Percentiles rank a stretch among this genome's conserved stretches.
phyloP scores from a whole-genome alignment of 1,284 basidiomycete species.

The Marasmius fiardii region DNA sequence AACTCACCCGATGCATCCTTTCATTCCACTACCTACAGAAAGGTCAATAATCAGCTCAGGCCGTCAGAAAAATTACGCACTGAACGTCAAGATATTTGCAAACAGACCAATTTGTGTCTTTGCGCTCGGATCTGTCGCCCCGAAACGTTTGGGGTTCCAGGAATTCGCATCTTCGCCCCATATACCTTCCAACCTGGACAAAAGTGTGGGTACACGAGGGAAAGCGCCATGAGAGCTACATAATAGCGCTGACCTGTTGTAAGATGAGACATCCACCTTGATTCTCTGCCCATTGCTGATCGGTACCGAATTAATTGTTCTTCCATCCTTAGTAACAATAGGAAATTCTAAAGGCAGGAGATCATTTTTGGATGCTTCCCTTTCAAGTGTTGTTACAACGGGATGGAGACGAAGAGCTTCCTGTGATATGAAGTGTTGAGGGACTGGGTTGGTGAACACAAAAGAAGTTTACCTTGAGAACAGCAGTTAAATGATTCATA shows the following conservation, averaged over 20 bases:
- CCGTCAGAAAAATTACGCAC: background rate
- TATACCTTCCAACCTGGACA: no score
- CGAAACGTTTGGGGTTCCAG: no score
- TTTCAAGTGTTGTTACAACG: background rate
- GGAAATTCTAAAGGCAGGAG: background rate
- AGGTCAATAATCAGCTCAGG: background rate
- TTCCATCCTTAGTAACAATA: background rate
- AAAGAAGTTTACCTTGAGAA: conserved; percentile 15
- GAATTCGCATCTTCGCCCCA: no score
- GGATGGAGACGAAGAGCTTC: background rate
- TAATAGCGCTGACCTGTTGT: no score
- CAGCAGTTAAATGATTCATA: conserved; percentile 13
- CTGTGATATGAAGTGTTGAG: background rate
- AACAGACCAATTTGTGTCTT: conserved; percentile 8
- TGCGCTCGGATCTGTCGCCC: no score
- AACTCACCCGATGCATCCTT: conserved; percentile 12
- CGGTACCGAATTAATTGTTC: no score
- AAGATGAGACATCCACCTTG: no score
- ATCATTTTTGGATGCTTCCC: background rate
- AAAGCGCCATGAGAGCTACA: no score
- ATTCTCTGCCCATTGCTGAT: no score
- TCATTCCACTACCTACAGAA: conserved; percentile 7
- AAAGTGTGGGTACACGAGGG: no score
- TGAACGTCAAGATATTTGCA: conserved; percentile 10
- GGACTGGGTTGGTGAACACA: background rate